A percentile compares a stretch with the other conserved stretches of the same genome.
These are phyloP conservation scores for Gossypium schwendimanii DNA, from an alignment of 441 rosid genomes.

Conservation along the genomic window DNA sequence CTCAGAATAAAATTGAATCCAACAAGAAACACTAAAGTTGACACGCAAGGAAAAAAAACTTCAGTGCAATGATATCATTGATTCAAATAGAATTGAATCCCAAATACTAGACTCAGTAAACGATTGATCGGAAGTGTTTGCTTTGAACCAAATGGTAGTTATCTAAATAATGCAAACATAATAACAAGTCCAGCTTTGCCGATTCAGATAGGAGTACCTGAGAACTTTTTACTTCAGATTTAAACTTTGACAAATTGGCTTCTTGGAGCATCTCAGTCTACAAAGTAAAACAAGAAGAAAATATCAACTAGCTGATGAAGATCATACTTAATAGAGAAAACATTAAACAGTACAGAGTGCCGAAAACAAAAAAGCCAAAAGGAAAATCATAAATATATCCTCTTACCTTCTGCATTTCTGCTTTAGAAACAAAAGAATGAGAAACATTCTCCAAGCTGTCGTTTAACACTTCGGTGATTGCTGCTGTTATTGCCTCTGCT, in stretches of 20 bases:
- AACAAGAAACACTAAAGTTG: neutral
- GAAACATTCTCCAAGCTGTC: slow-evolving; percentile 85
- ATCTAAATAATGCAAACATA: neutral
- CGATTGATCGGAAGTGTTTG: neutral
- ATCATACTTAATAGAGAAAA: neutral
- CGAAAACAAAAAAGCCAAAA: neutral
- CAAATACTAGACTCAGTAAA: neutral
- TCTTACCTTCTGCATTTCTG: slow-evolving; percentile 78
- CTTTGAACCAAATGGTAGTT: neutral
- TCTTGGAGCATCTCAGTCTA: slow-evolving; percentile 73
- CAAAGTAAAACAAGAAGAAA: slow-evolving; percentile 1
- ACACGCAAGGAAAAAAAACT: neutral
- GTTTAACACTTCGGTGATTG: slow-evolving; percentile 76
- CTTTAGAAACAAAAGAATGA: slow-evolving; percentile 66
- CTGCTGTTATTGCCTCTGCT: slow-evolving; percentile 82
- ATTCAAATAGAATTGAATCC: neutral
- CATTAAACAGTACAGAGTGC: neutral
- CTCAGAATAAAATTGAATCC: neutral
- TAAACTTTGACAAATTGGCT: slow-evolving; percentile 70
- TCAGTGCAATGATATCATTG: neutral
- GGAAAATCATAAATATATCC: neutral
- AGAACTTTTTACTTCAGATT: slow-evolving; percentile 74
- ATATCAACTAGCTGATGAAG: neutral
- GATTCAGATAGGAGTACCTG: slow-evolving; percentile 38
- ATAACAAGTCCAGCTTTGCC: neutral